A percentile compares a stretch with the other conserved stretches of the same genome.
Evolutionary conservation across 345 rosid species (phyloP).

Genomic region (Noccaea bulbosa): DNA sequence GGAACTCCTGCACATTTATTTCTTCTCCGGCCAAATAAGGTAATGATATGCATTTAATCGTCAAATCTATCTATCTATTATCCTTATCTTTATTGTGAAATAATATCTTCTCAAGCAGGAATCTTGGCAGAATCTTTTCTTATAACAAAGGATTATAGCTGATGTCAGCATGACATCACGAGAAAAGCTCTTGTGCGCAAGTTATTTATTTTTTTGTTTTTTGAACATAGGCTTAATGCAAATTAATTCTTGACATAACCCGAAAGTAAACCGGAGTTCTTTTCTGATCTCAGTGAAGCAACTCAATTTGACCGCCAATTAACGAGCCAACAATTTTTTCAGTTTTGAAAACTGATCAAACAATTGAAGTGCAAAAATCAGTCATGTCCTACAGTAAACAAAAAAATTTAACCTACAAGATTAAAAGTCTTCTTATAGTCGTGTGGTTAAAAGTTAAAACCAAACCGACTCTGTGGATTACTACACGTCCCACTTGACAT

Average conservation of each 20-base stretch:
- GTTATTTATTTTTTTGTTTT: too few species aligned
- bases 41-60: too few species aligned
- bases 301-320: background rate
- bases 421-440: background rate
- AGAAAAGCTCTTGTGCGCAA: background rate
- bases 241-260: too few species aligned
- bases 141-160: background rate
- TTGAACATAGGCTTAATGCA: too few species aligned
- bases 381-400: background rate
- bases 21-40: too few species aligned
- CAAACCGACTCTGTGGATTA: conserved; percentile 2
- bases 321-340: background rate
- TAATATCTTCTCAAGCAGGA: background rate
- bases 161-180: conserved; percentile 1
- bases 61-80: too few species aligned
- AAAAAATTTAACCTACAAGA: background rate
- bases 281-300: background rate
- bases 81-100: background rate
- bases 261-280: background rate
- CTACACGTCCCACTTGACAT: conserved; percentile 15
- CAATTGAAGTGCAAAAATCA: background rate
- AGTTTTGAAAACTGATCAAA: background rate
- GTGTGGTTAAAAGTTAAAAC: conserved; percentile 6
- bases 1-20: too few species aligned
- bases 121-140: conserved; percentile 25